phyloP scores from a whole-genome alignment of 2,329 filamentous ascomycete genomes.

The Teratosphaeria viscida region DNA sequence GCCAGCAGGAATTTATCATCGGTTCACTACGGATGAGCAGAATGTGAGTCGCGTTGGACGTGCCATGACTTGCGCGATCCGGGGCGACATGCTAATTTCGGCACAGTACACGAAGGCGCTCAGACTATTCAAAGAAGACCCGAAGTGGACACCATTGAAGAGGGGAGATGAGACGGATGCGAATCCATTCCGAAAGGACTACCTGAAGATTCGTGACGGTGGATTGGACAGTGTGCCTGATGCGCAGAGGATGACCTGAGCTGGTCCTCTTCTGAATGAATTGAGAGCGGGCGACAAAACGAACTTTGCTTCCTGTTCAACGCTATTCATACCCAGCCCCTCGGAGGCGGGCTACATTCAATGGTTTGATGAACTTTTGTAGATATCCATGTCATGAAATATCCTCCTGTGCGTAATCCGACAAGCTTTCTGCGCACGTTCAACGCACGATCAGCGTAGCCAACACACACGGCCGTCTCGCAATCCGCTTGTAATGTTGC shows the following conservation, averaged over 20 bases:
- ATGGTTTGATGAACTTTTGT: neutral
- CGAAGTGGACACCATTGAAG: slow-evolving; percentile 94
- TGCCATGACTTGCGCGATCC: neutral
- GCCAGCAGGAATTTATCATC: slow-evolving; percentile 90
- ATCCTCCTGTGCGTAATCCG: too few relatives aligned
- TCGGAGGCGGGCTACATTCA: neutral
- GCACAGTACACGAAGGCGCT: slow-evolving; percentile 84
- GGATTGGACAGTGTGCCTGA: neutral
- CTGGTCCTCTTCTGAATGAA: neutral
- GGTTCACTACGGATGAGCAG: slow-evolving; percentile 85
- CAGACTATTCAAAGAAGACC: slow-evolving; percentile 95
- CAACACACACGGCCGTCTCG: too few relatives aligned
- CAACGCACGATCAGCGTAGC: too few relatives aligned
- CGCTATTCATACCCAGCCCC: neutral
- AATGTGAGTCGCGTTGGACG: slow-evolving; percentile 54
- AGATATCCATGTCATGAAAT: neutral
- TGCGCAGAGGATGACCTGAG: neutral
- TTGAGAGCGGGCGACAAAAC: neutral
- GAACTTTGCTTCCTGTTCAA: neutral
- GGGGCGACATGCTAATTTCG: slow-evolving; percentile 10
- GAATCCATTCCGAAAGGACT: slow-evolving; percentile 70
- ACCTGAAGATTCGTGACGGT: slow-evolving; percentile 42
- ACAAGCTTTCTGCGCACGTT: too few relatives aligned
- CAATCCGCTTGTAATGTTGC: too few relatives aligned
- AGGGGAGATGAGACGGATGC: slow-evolving; percentile 63